Percentiles rank a stretch among this genome's conserved stretches.
These are phyloP conservation scores for Eucalyptus erythrocorys DNA, from an alignment of 345 rosid species.

Conservation along the genomic window DNA sequence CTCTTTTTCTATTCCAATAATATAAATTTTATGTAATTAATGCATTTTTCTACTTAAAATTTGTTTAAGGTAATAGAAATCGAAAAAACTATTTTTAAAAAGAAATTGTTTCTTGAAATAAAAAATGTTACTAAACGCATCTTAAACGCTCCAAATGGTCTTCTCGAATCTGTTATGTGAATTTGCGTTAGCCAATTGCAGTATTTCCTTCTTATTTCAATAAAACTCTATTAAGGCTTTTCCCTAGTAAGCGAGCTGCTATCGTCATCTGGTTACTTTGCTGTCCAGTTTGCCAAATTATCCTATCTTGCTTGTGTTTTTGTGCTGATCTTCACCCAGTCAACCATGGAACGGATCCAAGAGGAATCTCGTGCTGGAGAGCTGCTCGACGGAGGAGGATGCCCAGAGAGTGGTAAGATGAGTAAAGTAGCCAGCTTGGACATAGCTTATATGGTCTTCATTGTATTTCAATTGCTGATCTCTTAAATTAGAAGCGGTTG, in stretches of 20 bases:
- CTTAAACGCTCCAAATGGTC: not conserved
- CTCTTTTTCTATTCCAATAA: accelerated
- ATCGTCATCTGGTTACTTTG: not conserved
- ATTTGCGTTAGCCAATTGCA: accelerated
- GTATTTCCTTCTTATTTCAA: not conserved
- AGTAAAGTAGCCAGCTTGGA: not conserved
- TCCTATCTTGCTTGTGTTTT: not conserved
- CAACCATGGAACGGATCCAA: not conserved
- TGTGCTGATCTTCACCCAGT: not conserved
- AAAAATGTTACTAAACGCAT: too few relatives aligned
- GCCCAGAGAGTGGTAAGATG: not conserved
- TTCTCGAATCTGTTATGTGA: not conserved
- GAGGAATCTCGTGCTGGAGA: not conserved
- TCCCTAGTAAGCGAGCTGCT: not conserved
- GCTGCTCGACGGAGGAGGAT: not conserved
- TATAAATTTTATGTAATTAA: too few relatives aligned
- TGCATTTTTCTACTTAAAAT: too few relatives aligned
- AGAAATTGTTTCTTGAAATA: accelerated
- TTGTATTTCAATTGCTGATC: not conserved
- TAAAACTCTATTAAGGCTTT: not conserved
- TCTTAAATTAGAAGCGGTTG: not conserved
- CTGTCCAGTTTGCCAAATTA: not conserved
- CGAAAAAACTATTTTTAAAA: accelerated
- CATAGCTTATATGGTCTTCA: not conserved
- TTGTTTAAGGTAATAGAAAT: accelerated